Percentiles rank a stretch among this genome's conserved stretches.
Evolutionary conservation across 345 rosid genomes (phyloP).

Genomic region (Eucalyptus melliodora): DNA sequence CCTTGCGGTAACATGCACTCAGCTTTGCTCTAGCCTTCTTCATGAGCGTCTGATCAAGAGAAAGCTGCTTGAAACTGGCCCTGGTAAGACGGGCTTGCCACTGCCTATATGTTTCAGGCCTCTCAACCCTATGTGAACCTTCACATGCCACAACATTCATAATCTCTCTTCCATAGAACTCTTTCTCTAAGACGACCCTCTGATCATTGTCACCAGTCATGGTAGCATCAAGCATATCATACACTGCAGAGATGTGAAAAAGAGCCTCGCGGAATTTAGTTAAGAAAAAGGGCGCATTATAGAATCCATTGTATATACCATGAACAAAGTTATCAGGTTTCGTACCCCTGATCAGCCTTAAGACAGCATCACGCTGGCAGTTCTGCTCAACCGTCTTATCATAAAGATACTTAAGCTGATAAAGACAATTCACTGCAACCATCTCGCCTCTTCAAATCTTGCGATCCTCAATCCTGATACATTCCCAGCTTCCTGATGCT

Average conservation of each 20-base stretch:
- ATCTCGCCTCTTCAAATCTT: constrained; percentile 41
- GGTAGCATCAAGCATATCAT: constrained; percentile 50
- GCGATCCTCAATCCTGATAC: constrained; percentile 47
- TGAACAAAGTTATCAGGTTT: constrained; percentile 51
- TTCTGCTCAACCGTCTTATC: constrained; percentile 54
- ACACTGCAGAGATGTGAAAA: constrained; percentile 54
- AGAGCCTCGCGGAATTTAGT: constrained; percentile 74
- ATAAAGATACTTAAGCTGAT: constrained; percentile 31
- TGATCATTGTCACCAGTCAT: constrained; percentile 26
- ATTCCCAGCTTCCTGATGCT: constrained; percentile 61
- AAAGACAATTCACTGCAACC: constrained; percentile 45
- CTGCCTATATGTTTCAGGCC: constrained; percentile 81
- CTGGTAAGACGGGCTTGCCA: constrained; percentile 54
- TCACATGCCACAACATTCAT: constrained; percentile 74
- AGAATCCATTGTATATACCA: constrained; percentile 38
- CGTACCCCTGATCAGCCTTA: constrained; percentile 43
- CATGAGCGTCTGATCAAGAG: constrained; percentile 27
- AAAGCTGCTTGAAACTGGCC: constrained; percentile 56
- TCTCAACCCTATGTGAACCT: constrained; percentile 58
- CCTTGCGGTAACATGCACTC: constrained; percentile 45
- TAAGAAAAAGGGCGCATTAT: constrained; percentile 66
- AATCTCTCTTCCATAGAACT: constrained; percentile 45
- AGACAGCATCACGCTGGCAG: constrained; percentile 47
- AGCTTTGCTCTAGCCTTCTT: constrained; percentile 13
- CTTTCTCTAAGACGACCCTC: constrained; percentile 48